Percentiles rank a stretch among this genome's conserved stretches.
Conservation (phyloP, 2,329 filamentous ascomycete species). For the Microcyclosporella mali region DNA sequence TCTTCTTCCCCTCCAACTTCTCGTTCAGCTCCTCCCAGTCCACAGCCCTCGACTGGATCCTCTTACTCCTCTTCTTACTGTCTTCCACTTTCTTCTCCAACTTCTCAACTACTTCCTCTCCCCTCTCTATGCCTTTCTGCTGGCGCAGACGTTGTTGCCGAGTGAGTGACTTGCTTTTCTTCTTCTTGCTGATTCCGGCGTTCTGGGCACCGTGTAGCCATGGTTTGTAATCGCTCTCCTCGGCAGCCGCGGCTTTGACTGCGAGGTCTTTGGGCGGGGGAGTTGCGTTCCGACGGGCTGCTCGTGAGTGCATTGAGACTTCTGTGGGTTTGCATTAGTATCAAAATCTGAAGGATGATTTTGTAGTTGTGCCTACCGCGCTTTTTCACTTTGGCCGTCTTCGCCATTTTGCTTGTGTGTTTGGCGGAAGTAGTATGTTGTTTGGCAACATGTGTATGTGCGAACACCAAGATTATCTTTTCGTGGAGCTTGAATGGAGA, state of each 20-base stretch:
- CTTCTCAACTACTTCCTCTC: constrained; percentile 49
- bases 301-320: constrained; percentile 64
- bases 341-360: background rate
- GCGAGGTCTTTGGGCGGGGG: constrained; percentile 46
- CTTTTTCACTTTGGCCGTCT: constrained; percentile 44
- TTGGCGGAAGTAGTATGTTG: too few relatives aligned
- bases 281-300: constrained; percentile 65
- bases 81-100: constrained; percentile 51
- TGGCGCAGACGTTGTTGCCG: constrained; percentile 50
- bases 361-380: constrained; percentile 28
- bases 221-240: constrained; percentile 48
- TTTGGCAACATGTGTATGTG: too few relatives aligned
- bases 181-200: constrained; percentile 63
- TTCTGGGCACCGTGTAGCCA: constrained; percentile 66
- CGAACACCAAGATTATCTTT: too few relatives aligned
- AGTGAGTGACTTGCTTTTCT: constrained; percentile 50
- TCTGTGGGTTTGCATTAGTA: constrained; percentile 36
- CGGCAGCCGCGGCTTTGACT: constrained; percentile 41
- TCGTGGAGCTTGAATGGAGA: too few relatives aligned
- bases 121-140: constrained; percentile 50
- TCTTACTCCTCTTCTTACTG: constrained; percentile 45
- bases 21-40: constrained; percentile 33
- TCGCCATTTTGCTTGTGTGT: constrained; percentile 33
- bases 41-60: constrained; percentile 30
- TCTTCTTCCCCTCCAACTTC: constrained; percentile 16